Base-by-base conservation (phyloP, 1,284 basidiomycete species). In the Ustilago nuda region DNA sequence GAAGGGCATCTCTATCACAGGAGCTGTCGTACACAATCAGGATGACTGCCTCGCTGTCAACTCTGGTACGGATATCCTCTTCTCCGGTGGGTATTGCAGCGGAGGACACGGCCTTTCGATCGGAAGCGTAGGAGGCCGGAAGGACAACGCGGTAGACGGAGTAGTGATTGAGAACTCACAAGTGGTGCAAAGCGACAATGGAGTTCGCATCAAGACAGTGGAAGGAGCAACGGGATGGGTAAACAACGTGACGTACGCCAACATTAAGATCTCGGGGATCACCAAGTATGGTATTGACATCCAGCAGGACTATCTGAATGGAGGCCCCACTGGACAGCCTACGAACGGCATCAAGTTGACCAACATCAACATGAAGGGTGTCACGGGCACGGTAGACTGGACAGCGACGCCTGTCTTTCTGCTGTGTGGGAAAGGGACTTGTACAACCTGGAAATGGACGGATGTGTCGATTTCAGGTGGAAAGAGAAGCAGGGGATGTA, bases 11-110 rank as follows among this genome's bases (percentile, higher is more conserved):
- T 60, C 23, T 43, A 72, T 72, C 54, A 61, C 59, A 17, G 58
- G 59, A 27, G 56, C 63, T 33, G 56, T n/a, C 13, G 61, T 75
- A 2, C 54, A 52, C 56, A 68, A 71, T 55, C 68, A 71, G 56
- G 73, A 76, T 35, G 73, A 76, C 52, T 76, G 73, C 46, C 43
- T 76, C 3, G 73, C 73, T 13, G 32, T 76, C 62, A 76, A 72
- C 61, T 66, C 62, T 37, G 74, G 69, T 7, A 65, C 36, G n/a
- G 43, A 68, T 58, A 67, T 76, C 12, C 4, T 66, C 37, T 70
- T 71, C 51, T 41, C 52, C 1, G 53, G 60, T 27, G 61, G 53
- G 6, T 55, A 45, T 52, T 78, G 75, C 58, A 59, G 54, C 6
- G 67, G 71, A 2, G 71, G 71, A 17, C 71, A 78, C 41, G 75